Evolutionary conservation across 2,329 filamentous ascomycete genomes (phyloP).

Genomic region (Fusarium pseudoanthophilum): DNA sequence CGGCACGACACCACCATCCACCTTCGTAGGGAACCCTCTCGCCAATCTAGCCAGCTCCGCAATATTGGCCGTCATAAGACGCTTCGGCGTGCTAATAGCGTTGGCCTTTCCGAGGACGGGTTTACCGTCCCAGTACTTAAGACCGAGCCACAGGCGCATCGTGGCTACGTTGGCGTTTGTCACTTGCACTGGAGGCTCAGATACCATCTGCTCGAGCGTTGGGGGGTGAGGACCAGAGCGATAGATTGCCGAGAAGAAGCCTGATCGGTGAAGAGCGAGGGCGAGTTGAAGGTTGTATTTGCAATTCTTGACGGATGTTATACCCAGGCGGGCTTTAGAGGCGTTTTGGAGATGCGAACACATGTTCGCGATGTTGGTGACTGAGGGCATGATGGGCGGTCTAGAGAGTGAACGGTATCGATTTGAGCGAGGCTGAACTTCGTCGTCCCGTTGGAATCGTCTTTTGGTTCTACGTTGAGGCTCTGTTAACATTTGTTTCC

Average conservation of each 20-base stretch:
- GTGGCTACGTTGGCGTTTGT: slow-evolving; percentile 77
- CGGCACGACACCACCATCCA: slow-evolving; percentile 73
- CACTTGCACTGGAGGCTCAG: slow-evolving; percentile 64
- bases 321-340: slow-evolving; percentile 80
- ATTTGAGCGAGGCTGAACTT: background rate
- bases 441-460: background rate
- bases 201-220: slow-evolving; percentile 56
- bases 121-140: slow-evolving; percentile 89
- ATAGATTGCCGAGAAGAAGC: slow-evolving; percentile 83
- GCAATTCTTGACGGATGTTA: slow-evolving; percentile 84
- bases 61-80: slow-evolving; percentile 74
- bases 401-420: background rate
- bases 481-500: slow-evolving; percentile 15
- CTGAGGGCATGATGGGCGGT: slow-evolving; percentile 53
- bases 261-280: slow-evolving; percentile 82
- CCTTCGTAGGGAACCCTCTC: slow-evolving; percentile 70
- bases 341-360: slow-evolving; percentile 94
- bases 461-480: slow-evolving; percentile 1
- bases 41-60: slow-evolving; percentile 71
- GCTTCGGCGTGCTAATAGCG: slow-evolving; percentile 78
- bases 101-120: slow-evolving; percentile 77
- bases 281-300: slow-evolving; percentile 82
- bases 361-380: slow-evolving; percentile 80
- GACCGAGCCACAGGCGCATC: slow-evolving; percentile 84
- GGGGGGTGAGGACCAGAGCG: slow-evolving; percentile 71